phyloP scores from a whole-genome alignment of 768 basidiomycete species.

The Epithele typhae region DNA sequence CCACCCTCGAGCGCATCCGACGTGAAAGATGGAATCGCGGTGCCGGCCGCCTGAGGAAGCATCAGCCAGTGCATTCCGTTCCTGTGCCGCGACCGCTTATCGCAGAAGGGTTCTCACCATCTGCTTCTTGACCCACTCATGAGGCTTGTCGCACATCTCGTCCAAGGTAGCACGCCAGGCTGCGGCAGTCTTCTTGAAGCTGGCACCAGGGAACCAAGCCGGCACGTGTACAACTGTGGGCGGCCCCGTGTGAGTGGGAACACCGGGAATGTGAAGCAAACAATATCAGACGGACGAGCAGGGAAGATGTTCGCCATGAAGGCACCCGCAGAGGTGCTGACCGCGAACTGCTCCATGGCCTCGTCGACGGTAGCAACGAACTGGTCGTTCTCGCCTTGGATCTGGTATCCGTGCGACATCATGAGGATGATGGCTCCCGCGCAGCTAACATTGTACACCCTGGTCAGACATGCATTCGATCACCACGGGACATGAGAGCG shows the following conservation, averaged over 20 bases:
- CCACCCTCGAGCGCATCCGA: conserved; percentile 50
- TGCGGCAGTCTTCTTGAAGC: conserved; percentile 26
- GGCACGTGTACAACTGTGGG: conserved; percentile 33
- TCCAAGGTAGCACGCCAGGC: conserved; percentile 16
- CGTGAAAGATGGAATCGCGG: conserved; percentile 52
- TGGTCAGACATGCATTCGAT: neutral
- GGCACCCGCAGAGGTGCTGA: conserved; percentile 24
- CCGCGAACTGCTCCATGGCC: conserved; percentile 22
- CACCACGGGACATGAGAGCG: too few relatives aligned
- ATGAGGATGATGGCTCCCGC: conserved; percentile 26
- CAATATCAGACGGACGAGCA: conserved; percentile 13
- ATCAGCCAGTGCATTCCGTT: neutral
- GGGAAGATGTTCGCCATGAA: conserved; percentile 29
- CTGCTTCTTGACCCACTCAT: conserved; percentile 25
- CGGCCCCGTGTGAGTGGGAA: too few relatives aligned
- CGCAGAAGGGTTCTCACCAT: conserved; percentile 26
- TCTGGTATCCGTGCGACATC: conserved; percentile 26
- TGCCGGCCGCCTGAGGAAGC: conserved; percentile 48
- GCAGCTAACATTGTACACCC: conserved; percentile 7
- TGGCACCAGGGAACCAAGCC: conserved; percentile 36
- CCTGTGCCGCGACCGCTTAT: neutral
- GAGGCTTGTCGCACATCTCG: conserved; percentile 29
- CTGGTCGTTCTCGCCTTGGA: conserved; percentile 29
- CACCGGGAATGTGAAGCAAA: neutral
- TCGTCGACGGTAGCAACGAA: conserved; percentile 32